Conservation (phyloP, 768 basidiomycete genomes). For the Leccinum imitatum region DNA sequence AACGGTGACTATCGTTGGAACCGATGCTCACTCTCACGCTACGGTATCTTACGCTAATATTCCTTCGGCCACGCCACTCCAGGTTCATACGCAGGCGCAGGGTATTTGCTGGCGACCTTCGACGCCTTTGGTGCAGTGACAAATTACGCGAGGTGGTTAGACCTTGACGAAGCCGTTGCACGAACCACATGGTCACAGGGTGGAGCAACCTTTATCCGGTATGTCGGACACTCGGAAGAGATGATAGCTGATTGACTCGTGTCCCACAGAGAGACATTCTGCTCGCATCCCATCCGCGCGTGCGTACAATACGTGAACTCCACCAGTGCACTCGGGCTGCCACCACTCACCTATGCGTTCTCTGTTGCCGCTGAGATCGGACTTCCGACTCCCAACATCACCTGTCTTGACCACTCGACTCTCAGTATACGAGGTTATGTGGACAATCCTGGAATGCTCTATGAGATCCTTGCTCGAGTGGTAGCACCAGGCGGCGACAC, state of each 20-base stretch:
- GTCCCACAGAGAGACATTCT: constrained; percentile 53
- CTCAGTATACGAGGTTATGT: constrained; percentile 54
- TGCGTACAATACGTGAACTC: constrained; percentile 59
- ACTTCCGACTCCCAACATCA: constrained; percentile 56
- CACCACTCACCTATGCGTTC: constrained; percentile 47
- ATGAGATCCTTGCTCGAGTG: constrained; percentile 60
- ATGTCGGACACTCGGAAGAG: neutral
- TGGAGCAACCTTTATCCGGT: constrained; percentile 51
- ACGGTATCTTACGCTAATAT: neutral
- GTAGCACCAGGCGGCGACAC: constrained; percentile 33
- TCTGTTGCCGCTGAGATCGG: constrained; percentile 44
- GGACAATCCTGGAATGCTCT: constrained; percentile 60
- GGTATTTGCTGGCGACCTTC: constrained; percentile 54
- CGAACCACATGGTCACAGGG: constrained; percentile 61
- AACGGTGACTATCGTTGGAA: neutral
- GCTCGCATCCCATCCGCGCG: constrained; percentile 61
- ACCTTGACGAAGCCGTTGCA: constrained; percentile 61
- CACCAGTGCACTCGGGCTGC: constrained; percentile 29
- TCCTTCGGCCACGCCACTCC: constrained; percentile 3
- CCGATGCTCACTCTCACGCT: neutral
- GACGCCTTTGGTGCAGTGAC: constrained; percentile 34
- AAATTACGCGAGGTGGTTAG: constrained; percentile 65
- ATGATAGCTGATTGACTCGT: neutral
- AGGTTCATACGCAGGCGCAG: constrained; percentile 73
- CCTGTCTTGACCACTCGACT: constrained; percentile 56